Evolutionary conservation across 352 stramenopile species (phyloP).

Genomic region (Phytophthora sp.): DNA sequence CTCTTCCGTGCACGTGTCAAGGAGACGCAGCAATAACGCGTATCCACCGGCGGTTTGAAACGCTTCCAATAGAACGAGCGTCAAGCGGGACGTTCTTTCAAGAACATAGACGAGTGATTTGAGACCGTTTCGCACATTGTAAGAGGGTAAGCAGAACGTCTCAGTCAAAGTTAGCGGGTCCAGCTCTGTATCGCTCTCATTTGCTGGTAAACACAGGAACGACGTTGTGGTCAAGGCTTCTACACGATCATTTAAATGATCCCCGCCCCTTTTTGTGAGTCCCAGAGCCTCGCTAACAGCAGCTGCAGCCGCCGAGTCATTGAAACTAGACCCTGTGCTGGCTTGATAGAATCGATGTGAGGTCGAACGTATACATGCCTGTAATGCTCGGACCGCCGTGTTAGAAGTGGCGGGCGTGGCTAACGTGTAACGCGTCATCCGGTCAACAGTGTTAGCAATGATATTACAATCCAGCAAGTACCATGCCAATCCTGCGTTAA

Average conservation of each 20-base stretch:
- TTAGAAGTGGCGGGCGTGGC: constrained; percentile 39
- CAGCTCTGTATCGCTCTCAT: not conserved
- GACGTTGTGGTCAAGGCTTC: not conserved
- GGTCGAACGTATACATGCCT: constrained; percentile 11
- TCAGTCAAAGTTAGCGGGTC: constrained; percentile 9
- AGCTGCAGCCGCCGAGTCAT: constrained; percentile 38
- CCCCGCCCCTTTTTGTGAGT: constrained; percentile 36
- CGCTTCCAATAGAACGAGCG: constrained; percentile 66
- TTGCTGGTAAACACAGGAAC: not conserved
- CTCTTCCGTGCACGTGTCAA: constrained; percentile 49
- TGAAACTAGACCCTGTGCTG: constrained; percentile 8
- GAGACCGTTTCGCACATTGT: constrained; percentile 58
- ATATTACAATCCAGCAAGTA: constrained; percentile 75
- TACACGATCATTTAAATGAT: constrained; percentile 1
- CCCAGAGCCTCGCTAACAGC: constrained; percentile 75
- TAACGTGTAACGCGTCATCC: constrained; percentile 47
- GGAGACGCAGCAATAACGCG: constrained; percentile 46
- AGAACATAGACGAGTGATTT: constrained; percentile 61
- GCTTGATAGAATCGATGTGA: constrained; percentile 5
- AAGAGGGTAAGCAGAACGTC: constrained; percentile 45
- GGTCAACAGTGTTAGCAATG: constrained; percentile 51
- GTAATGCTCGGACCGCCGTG: constrained; percentile 44
- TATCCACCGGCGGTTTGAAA: constrained; percentile 76
- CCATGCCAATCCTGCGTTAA: constrained; percentile 77
- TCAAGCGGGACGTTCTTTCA: constrained; percentile 70